phyloP scores from a whole-genome alignment of 129 eudicot genomes.

The Helianthus tuberosus region DNA sequence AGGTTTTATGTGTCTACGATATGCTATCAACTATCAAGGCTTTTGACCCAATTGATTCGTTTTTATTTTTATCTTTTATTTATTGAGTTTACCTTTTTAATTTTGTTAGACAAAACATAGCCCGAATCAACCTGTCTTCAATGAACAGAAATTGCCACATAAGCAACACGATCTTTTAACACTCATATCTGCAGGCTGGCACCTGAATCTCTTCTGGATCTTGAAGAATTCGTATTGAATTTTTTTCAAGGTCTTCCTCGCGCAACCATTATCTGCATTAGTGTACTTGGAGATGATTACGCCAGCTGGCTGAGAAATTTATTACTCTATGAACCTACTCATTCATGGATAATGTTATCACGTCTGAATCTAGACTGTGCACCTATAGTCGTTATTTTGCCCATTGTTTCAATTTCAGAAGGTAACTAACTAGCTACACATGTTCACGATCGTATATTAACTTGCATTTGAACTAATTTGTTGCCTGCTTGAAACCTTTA shows the following conservation, averaged over 20 bases:
- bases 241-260: conserved; percentile 67
- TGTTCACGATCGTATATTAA: neutral
- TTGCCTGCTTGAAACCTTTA: conserved; percentile 23
- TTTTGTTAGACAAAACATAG: neutral
- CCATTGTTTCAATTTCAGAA: conserved; percentile 45
- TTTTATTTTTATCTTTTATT: neutral
- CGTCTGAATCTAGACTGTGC: conserved; percentile 64
- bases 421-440: conserved; percentile 46
- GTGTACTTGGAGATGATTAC: conserved; percentile 64
- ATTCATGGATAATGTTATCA: conserved; percentile 74
- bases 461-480: conserved; percentile 23
- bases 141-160: neutral
- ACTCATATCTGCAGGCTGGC: conserved; percentile 48
- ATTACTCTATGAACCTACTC: conserved; percentile 35
- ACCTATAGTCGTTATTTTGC: conserved; percentile 68
- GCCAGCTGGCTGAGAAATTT: conserved; percentile 54
- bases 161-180: conserved; percentile 21
- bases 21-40: neutral
- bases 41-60: neutral
- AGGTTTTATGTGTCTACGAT: neutral
- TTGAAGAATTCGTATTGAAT: conserved; percentile 43
- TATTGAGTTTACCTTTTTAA: neutral
- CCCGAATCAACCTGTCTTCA: neutral
- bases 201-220: conserved; percentile 48
- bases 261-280: conserved; percentile 65